Conservation (phyloP, 2,329 filamentous ascomycete species). For the Eutypella sp. region DNA sequence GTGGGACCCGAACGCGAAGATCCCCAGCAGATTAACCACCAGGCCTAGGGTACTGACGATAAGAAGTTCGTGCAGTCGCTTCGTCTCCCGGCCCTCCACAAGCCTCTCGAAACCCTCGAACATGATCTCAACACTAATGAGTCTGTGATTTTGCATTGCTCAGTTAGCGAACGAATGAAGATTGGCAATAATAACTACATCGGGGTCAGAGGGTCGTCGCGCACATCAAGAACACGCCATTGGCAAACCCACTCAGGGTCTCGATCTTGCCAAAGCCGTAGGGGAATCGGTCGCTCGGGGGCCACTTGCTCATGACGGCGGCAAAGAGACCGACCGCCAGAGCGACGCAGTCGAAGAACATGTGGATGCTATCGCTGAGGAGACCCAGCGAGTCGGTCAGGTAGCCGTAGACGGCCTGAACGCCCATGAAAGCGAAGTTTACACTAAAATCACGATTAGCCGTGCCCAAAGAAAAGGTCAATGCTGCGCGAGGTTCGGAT, state of each 20-base stretch:
- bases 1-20: conserved; percentile 74
- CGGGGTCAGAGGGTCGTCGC: conserved; percentile 20
- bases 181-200: not conserved
- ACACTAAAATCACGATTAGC: conserved; percentile 49
- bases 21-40: conserved; percentile 85
- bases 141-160: conserved; percentile 48
- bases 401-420: conserved; percentile 92
- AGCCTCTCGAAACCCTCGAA: conserved; percentile 90
- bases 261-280: conserved; percentile 98
- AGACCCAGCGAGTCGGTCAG: conserved; percentile 88
- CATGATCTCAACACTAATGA: conserved; percentile 93
- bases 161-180: not conserved
- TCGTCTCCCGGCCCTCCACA: conserved; percentile 76
- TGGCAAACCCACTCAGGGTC: conserved; percentile 91
- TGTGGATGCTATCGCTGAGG: conserved; percentile 97
- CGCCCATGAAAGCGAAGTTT: conserved; percentile 90
- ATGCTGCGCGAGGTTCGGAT: conserved; percentile 4
- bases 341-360: conserved; percentile 98
- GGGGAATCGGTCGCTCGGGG: conserved; percentile 79
- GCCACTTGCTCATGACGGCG: conserved; percentile 95
- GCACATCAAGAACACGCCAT: conserved; percentile 89
- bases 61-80: conserved; percentile 79
- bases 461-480: conserved; percentile 1
- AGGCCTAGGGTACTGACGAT: conserved; percentile 84
- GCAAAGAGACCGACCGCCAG: conserved; percentile 86